Evolutionary conservation across 1,284 basidiomycete genomes (phyloP).

Genomic region (Ustilago tritici): DNA sequence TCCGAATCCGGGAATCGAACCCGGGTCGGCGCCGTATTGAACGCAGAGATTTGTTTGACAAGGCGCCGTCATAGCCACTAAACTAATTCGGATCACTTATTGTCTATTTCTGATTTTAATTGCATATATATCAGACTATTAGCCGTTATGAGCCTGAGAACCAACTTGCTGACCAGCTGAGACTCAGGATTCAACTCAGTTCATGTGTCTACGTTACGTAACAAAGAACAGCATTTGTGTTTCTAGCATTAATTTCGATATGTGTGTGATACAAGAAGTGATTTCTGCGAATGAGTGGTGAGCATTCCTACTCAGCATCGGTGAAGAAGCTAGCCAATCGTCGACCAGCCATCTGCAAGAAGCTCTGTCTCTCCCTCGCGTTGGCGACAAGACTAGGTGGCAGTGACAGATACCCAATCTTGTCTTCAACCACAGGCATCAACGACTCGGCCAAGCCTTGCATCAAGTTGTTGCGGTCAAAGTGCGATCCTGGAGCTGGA

Average conservation of each 20-base stretch:
- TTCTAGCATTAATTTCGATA: background rate
- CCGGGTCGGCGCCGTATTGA: constrained; percentile 55
- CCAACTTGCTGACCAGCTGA: background rate
- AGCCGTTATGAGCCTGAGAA: background rate
- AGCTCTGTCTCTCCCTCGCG: constrained; percentile 51
- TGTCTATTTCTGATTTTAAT: too few species aligned
- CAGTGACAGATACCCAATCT: constrained; percentile 50
- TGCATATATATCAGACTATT: background rate
- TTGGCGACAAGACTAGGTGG: constrained; percentile 47
- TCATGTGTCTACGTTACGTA: background rate
- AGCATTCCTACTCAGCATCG: constrained; percentile 17
- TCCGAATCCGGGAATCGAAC: constrained; percentile 62
- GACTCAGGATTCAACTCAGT: background rate
- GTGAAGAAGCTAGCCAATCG: constrained; percentile 50
- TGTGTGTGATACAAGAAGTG: background rate
- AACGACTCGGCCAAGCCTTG: constrained; percentile 41
- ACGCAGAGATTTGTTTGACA: constrained; percentile 46
- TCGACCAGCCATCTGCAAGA: constrained; percentile 61
- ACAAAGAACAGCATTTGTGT: background rate
- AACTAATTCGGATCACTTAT: constrained; percentile 58
- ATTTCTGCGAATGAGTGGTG: background rate
- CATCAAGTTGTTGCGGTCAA: constrained; percentile 33
- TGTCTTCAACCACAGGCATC: constrained; percentile 56
- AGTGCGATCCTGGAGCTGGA: constrained; percentile 19
- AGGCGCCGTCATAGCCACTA: constrained; percentile 63